These are phyloP conservation scores for Xerocomellus chrysenteron DNA, from an alignment of 768 basidiomycete species.

Conservation along the genomic window DNA sequence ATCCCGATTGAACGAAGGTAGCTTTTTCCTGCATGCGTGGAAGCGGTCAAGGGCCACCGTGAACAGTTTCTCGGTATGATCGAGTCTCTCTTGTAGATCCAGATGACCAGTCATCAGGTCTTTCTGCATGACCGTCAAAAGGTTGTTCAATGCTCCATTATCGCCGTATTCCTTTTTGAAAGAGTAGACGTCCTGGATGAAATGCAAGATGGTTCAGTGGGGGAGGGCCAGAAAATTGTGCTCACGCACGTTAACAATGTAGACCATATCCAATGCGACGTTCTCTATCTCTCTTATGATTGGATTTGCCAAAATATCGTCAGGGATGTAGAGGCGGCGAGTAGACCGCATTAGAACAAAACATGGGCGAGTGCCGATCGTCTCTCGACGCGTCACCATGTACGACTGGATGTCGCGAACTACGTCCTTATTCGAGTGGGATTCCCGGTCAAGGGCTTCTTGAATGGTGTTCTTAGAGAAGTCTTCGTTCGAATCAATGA, in stretches of 20 bases:
- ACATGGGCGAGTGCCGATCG: constrained; percentile 30
- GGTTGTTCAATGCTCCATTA: constrained; percentile 29
- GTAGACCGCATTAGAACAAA: constrained; percentile 30
- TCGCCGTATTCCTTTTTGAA: constrained; percentile 31
- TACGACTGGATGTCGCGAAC: constrained; percentile 25
- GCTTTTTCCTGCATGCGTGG: constrained; percentile 14
- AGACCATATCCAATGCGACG: constrained; percentile 27
- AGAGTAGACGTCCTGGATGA: constrained; percentile 27
- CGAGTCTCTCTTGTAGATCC: constrained; percentile 24
- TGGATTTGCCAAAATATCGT: constrained; percentile 21
- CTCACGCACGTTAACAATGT: constrained; percentile 27
- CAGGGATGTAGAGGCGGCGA: constrained; percentile 25
- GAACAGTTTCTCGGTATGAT: constrained; percentile 22
- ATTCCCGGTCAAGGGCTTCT: constrained; percentile 30
- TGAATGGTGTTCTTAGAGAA: constrained; percentile 23
- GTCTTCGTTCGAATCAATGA: constrained; percentile 19
- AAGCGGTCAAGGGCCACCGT: constrained; percentile 22
- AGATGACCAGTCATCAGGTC: constrained; percentile 24
- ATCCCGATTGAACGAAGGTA: constrained; percentile 20
- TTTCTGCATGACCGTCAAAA: constrained; percentile 27
- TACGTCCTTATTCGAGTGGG: constrained; percentile 9
- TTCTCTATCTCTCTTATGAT: constrained; percentile 29
- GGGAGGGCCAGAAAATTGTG: too few relatives aligned
- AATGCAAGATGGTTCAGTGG: background rate
- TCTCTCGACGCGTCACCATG: constrained; percentile 29